These are phyloP conservation scores for Talaromyces amestolkiae DNA, from an alignment of 2,329 filamentous ascomycete species.

Conservation along the genomic window DNA sequence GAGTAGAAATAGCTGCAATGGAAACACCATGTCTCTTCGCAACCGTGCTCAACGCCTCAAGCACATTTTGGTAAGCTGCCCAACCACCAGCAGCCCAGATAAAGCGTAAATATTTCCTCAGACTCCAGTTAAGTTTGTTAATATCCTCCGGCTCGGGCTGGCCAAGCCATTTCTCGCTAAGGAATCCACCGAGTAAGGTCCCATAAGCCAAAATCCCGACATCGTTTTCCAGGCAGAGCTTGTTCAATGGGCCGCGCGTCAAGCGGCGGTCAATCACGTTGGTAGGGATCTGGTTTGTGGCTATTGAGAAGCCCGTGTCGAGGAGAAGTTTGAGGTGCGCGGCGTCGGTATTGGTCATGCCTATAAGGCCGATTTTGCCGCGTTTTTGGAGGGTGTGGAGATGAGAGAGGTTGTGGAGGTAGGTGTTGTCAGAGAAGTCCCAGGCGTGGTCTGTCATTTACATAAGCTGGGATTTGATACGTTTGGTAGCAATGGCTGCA, in stretches of 20 bases:
- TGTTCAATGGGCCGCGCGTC: neutral
- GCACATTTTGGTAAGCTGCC: neutral
- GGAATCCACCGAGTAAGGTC: neutral
- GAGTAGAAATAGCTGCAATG: neutral
- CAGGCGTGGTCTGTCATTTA: neutral
- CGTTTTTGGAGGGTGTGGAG: neutral
- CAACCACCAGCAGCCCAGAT: constrained; percentile 7
- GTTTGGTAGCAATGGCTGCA: neutral
- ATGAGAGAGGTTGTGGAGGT: neutral
- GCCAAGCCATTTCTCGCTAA: neutral
- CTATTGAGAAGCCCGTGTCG: constrained; percentile 5
- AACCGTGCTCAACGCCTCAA: neutral
- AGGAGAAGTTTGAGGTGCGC: constrained; percentile 2
- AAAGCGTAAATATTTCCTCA: constrained; percentile 3
- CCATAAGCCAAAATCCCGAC: neutral
- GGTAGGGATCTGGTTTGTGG: constrained; percentile 3
- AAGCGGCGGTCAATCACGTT: neutral
- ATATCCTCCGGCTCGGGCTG: neutral
- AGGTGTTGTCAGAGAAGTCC: neutral
- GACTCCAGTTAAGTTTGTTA: neutral
- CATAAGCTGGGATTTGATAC: too few relatives aligned
- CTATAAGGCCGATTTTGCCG: constrained; percentile 3
- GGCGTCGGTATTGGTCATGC: constrained; percentile 4
- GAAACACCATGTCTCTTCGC: constrained; percentile 6
- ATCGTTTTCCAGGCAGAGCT: neutral